phyloP scores from a whole-genome alignment of 2,329 filamentous ascomycete species.

The Aspergillus glaucus region DNA sequence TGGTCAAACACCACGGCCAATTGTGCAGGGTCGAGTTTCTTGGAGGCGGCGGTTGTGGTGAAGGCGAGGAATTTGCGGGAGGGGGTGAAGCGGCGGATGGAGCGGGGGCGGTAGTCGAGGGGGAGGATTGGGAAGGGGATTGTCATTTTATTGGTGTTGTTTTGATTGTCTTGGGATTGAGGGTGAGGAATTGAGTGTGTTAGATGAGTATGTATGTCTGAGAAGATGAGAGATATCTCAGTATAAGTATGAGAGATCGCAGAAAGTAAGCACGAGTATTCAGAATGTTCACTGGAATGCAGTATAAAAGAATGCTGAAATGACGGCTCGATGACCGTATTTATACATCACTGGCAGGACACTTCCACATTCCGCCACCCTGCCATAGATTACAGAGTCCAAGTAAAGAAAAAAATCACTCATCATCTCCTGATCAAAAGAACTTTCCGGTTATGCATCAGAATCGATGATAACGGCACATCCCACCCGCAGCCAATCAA shows the following conservation, averaged over 20 bases:
- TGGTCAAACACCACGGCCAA: neutral
- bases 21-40: neutral
- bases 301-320: neutral
- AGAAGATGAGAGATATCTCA: neutral
- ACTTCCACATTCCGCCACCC: neutral
- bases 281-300: neutral
- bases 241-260: neutral
- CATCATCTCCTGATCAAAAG: neutral
- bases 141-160: neutral
- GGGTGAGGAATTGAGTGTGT: too few species aligned
- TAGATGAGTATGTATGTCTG: neutral
- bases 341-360: neutral
- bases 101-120: slow-evolving; percentile 2
- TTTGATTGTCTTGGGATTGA: neutral
- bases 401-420: neutral
- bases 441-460: neutral
- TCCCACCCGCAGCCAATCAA: neutral
- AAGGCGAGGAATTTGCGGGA: slow-evolving; percentile 7
- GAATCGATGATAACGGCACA: neutral
- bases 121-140: slow-evolving; percentile 11
- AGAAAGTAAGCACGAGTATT: too few species aligned
- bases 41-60: slow-evolving; percentile 1
- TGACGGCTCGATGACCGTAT: neutral
- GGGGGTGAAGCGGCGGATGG: slow-evolving; percentile 3
- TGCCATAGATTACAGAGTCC: neutral